Evolutionary conservation across 345 rosid species (phyloP).

Genomic region (Rhodamnia rubescens): DNA sequence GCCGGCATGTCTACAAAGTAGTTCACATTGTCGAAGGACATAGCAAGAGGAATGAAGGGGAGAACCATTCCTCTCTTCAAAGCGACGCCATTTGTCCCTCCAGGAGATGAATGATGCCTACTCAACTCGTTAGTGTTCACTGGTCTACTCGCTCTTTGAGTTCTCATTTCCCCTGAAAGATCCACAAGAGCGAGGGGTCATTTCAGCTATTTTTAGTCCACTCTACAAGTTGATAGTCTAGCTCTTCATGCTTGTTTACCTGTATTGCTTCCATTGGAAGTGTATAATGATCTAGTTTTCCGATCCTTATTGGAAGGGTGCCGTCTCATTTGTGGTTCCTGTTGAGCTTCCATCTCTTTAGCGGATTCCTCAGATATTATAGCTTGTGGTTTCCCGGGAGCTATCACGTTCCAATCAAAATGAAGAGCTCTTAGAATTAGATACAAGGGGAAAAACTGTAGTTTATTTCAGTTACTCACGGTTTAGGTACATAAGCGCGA

Average conservation of each 20-base stretch:
- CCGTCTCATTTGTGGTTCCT: constrained; percentile 16
- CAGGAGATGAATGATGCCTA: constrained; percentile 23
- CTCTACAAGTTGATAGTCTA: background rate
- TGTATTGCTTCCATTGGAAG: constrained; percentile 24
- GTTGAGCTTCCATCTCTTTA: constrained; percentile 20
- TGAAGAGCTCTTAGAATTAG: background rate
- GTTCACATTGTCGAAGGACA: constrained; percentile 59
- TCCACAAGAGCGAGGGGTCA: background rate
- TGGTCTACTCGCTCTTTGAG: constrained; percentile 14
- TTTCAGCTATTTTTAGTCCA: background rate
- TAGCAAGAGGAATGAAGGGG: constrained; percentile 69
- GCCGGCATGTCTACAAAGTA: constrained; percentile 78
- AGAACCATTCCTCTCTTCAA: constrained; percentile 71
- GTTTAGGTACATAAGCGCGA: constrained; percentile 50
- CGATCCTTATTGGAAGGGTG: constrained; percentile 14
- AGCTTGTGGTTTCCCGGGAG: constrained; percentile 63
- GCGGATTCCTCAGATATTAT: constrained; percentile 37
- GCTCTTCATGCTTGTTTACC: constrained; percentile 16
- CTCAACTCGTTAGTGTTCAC: constrained; percentile 10
- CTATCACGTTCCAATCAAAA: constrained; percentile 14
- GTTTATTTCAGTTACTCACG: constrained; percentile 29
- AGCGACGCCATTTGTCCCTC: constrained; percentile 14
- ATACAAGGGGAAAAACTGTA: background rate
- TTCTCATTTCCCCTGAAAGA: constrained; percentile 35
- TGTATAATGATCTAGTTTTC: constrained; percentile 12